These are phyloP conservation scores for Eucalyptus dawsonii DNA, from an alignment of 345 rosid genomes.

Conservation along the genomic window DNA sequence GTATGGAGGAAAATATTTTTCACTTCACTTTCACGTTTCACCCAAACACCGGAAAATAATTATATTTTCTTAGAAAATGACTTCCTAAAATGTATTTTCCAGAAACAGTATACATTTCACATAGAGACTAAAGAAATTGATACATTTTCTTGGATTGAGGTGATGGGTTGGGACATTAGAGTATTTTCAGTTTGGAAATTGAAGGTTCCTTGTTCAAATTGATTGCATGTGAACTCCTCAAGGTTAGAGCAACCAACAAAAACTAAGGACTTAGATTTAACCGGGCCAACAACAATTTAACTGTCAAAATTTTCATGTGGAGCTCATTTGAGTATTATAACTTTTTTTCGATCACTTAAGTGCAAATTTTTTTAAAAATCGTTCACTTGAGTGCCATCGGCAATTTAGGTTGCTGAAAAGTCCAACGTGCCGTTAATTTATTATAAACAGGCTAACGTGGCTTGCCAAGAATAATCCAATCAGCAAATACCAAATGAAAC, in stretches of 20 bases:
- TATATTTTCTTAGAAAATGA: too few species aligned
- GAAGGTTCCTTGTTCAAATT: background rate
- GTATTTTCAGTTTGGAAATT: background rate
- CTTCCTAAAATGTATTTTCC: rapidly evolving
- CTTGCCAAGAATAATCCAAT: background rate
- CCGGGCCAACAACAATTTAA: too few species aligned
- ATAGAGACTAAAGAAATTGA: background rate
- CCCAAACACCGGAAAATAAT: rapidly evolving
- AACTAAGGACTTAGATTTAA: background rate
- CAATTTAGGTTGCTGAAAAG: background rate
- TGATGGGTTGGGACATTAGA: background rate
- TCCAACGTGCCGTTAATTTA: background rate
- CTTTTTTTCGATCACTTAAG: too few species aligned
- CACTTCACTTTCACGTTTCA: too few species aligned
- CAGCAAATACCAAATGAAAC: background rate
- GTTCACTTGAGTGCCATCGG: background rate
- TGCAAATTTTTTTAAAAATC: background rate
- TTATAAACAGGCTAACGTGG: background rate
- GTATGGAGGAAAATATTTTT: too few species aligned
- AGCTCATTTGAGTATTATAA: too few species aligned
- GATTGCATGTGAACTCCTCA: background rate
- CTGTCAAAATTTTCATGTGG: too few species aligned
- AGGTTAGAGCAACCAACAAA: background rate
- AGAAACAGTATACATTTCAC: rapidly evolving
- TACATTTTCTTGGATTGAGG: background rate